These are phyloP conservation scores for Malassezia vespertilionis DNA, from an alignment of 1,284 basidiomycete genomes.

Conservation along the genomic window DNA sequence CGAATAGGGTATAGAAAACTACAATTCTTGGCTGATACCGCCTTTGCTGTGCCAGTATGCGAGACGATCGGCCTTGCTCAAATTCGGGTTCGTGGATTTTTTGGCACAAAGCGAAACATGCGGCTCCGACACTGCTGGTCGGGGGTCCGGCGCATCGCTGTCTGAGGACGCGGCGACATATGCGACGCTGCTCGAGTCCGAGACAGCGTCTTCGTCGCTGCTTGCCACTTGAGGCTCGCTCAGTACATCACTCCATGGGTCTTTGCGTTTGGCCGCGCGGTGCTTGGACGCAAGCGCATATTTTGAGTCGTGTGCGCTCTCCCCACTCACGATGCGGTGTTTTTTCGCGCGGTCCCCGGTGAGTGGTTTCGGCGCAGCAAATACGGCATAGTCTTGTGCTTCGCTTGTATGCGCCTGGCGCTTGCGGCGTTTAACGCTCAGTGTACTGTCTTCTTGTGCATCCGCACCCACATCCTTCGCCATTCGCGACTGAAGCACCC, in stretches of 20 bases:
- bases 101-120: slow-evolving; percentile 10
- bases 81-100: background rate
- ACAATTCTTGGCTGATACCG: background rate
- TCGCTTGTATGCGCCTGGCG: too few species aligned
- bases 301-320: background rate
- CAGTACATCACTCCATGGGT: slow-evolving; percentile 1
- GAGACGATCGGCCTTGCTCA: slow-evolving; percentile 11
- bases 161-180: slow-evolving; percentile 14
- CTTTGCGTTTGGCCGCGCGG: background rate
- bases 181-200: slow-evolving; percentile 6
- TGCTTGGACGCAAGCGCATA: background rate
- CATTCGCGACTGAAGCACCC: slow-evolving; percentile 52
- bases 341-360: too few species aligned
- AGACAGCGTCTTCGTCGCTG: slow-evolving; percentile 6
- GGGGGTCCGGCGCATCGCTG: slow-evolving; percentile 1
- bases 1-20: background rate
- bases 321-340: too few species aligned
- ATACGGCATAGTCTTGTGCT: too few species aligned
- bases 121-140: background rate
- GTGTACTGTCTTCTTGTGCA: too few species aligned
- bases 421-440: too few species aligned
- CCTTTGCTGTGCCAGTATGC: slow-evolving; percentile 13
- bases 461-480: too few species aligned
- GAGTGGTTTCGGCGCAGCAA: too few species aligned
- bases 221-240: background rate